These are phyloP conservation scores for Coemansia sp. DNA, from an alignment of 192 early-diverging fungal species.

Conservation along the genomic window DNA sequence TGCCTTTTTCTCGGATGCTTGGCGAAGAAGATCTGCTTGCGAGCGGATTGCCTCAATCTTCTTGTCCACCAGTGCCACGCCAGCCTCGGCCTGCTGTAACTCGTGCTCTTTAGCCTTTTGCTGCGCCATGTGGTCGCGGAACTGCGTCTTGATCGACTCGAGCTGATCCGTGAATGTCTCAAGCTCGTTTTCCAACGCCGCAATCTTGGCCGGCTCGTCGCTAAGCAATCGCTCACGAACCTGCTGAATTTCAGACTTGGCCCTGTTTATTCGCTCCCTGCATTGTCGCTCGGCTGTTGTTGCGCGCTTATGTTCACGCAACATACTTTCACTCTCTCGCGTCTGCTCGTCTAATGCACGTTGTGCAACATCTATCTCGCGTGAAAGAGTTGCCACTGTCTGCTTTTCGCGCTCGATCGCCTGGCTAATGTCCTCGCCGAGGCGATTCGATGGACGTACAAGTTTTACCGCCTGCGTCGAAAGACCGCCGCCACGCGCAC, in stretches of 20 bases:
- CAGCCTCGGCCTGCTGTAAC: constrained; percentile 20
- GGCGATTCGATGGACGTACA: constrained; percentile 45
- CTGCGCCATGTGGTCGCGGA: constrained; percentile 55
- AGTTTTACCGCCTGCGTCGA: constrained; percentile 44
- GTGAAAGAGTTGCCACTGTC: constrained; percentile 11
- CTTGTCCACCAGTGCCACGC: constrained; percentile 37
- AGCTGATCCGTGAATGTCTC: constrained; percentile 55
- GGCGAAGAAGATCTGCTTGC: constrained; percentile 24
- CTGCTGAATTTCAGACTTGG: constrained; percentile 44
- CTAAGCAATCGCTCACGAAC: constrained; percentile 58
- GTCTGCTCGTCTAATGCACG: constrained; percentile 19
- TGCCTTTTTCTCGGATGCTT: constrained; percentile 35
- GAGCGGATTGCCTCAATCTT: constrained; percentile 30
- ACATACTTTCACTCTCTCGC: constrained; percentile 43
- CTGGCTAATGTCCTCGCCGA: constrained; percentile 57
- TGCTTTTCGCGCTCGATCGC: constrained; percentile 41
- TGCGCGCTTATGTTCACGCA: constrained; percentile 26
- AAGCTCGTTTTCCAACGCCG: constrained; percentile 59
- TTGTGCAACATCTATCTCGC: constrained; percentile 15
- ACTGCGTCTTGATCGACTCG: constrained; percentile 62
- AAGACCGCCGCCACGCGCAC: constrained; percentile 52
- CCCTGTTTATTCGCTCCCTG: constrained; percentile 33
- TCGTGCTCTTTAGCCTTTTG: constrained; percentile 48
- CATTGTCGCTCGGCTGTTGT: constrained; percentile 39
- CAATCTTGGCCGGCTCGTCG: constrained; percentile 63